These are phyloP conservation scores for Monilinia vaccinii-corymbosi DNA, from an alignment of 2,329 filamentous ascomycete genomes.

Conservation along the genomic window DNA sequence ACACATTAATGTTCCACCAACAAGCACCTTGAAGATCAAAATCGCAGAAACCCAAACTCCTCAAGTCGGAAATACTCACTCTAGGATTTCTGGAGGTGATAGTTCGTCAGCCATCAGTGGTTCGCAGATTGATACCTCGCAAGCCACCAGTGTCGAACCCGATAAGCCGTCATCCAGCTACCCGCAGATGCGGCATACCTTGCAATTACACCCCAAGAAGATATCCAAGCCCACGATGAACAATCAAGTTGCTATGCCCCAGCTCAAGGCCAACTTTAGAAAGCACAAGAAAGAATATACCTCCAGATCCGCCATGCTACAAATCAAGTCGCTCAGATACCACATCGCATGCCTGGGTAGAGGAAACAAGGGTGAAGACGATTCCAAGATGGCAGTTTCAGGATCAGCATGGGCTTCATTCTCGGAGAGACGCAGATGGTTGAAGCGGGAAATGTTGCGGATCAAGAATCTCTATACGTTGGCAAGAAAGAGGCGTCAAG, in stretches of 20 bases:
- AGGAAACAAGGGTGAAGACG: fast-evolving
- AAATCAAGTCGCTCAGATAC: not conserved
- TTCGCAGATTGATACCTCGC: not conserved
- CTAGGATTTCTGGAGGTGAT: not conserved
- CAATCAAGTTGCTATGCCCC: too few relatives aligned
- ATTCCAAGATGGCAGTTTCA: not conserved
- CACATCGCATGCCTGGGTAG: not conserved
- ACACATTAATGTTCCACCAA: not conserved
- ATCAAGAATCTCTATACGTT: not conserved
- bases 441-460: not conserved
- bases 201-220: not conserved
- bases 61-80: not conserved
- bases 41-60: not conserved
- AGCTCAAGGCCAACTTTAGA: not conserved
- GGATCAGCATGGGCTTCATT: not conserved
- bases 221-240: not conserved
- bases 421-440: not conserved
- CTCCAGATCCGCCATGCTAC: not conserved
- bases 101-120: not conserved
- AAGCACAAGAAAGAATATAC: not conserved
- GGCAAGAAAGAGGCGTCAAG: not conserved
- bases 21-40: not conserved
- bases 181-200: not conserved
- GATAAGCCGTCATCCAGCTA: not conserved
- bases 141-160: not conserved